phyloP scores from a whole-genome alignment of 2,329 filamentous ascomycete species.

The Dothideomycetes sp. region DNA sequence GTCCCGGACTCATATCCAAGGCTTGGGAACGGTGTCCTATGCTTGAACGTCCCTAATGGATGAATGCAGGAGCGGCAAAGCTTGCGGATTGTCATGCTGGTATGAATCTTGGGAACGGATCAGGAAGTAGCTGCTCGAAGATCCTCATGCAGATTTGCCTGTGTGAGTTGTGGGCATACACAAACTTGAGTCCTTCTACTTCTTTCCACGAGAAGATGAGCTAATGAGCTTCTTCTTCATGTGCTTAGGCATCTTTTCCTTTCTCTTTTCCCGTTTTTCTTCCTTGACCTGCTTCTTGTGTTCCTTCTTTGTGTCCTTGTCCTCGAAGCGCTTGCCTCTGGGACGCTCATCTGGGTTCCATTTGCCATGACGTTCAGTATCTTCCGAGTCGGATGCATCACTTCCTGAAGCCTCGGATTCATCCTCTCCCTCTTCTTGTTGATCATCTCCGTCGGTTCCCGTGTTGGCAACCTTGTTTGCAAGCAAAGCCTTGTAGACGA shows the following conservation, averaged over 20 bases:
- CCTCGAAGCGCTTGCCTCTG: conserved; percentile 75
- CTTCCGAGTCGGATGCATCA: conserved; percentile 34
- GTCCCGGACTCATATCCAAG: too few species aligned
- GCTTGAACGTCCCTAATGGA: too few species aligned
- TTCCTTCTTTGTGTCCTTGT: conserved; percentile 81
- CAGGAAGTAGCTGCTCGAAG: too few species aligned
- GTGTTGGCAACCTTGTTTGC: conserved; percentile 52
- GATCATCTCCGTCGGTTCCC: conserved; percentile 25
- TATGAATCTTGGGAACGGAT: too few species aligned
- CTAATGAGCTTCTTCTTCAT: conserved; percentile 81
- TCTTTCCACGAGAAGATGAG: conserved; percentile 48
- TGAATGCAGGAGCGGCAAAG: too few species aligned
- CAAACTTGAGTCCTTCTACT: conserved; percentile 35
- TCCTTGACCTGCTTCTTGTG: conserved; percentile 92
- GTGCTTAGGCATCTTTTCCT: conserved; percentile 94
- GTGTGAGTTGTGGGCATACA: too few species aligned
- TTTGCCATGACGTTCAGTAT: conserved; percentile 35
- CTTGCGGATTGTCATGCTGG: too few species aligned
- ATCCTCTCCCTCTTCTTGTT: conserved; percentile 19
- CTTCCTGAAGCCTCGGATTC: conserved; percentile 16
- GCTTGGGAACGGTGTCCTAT: too few species aligned
- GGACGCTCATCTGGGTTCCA: conserved; percentile 51
- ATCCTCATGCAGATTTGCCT: too few species aligned
- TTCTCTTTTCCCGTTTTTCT: conserved; percentile 85
- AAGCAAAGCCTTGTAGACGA: conserved; percentile 78